phyloP scores from a whole-genome alignment of 768 basidiomycete genomes.

The Piloderma croceum region DNA sequence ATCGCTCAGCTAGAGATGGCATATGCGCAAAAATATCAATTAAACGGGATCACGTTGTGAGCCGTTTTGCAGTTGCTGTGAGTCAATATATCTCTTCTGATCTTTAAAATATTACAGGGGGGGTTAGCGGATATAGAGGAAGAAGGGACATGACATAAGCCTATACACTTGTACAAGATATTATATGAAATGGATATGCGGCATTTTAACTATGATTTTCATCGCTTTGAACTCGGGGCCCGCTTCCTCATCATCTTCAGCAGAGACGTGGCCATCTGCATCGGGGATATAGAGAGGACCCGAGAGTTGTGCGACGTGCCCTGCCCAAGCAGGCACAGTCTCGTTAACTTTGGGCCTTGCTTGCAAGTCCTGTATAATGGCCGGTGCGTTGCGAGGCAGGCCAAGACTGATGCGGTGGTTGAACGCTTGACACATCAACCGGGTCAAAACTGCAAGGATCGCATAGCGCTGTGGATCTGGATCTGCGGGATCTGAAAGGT shows the following conservation, averaged over 20 bases:
- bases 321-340: conserved; percentile 23
- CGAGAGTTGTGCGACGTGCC: conserved; percentile 12
- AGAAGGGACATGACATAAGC: too few relatives aligned
- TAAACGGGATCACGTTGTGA: too few relatives aligned
- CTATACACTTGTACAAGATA: too few relatives aligned
- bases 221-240: conserved; percentile 7
- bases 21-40: too few relatives aligned
- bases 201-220: conserved; percentile 10
- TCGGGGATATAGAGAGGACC: conserved; percentile 17
- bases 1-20: too few relatives aligned
- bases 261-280: conserved; percentile 5
- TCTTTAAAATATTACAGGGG: too few relatives aligned
- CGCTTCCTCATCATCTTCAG: conserved; percentile 8
- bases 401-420: conserved; percentile 15
- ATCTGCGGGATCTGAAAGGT: conserved; percentile 16
- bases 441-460: conserved; percentile 8
- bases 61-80: too few relatives aligned
- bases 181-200: conserved; percentile 9
- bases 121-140: too few relatives aligned
- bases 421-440: conserved; percentile 10
- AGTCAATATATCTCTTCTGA: too few relatives aligned
- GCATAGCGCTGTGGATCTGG: conserved; percentile 15
- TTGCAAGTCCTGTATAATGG: conserved; percentile 27
- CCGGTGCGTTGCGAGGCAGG: conserved; percentile 24
- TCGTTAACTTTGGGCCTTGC: conserved; percentile 28